Evolutionary conservation across 2,329 filamentous ascomycete species (phyloP), one percentile per base, ranked within the genome.

Genomic region (Penicillium freii): DNA sequence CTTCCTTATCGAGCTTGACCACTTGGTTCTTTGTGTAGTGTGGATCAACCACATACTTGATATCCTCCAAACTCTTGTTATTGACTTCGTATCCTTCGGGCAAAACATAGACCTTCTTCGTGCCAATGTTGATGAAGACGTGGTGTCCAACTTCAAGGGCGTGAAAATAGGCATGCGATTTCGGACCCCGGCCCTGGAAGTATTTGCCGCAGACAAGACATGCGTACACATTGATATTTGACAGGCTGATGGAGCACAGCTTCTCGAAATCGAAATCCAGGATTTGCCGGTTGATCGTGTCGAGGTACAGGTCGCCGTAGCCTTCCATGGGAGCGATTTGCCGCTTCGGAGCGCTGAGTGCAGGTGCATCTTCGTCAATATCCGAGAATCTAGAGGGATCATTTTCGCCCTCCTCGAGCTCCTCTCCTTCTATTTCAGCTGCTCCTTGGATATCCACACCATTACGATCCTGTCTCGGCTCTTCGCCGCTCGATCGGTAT

Each of bases 251-350:
- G 25, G 93, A 97, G 78, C 94, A 99, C 13, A 97, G 85, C 81
- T 99, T 99, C 74, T 99, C 94, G 73, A 99, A 99, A 76, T 99
- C 94, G 73, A 97, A 97, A 76, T 99, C 94, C 56, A 97, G 87
- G 46, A 96, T 87, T 70, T 88, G 86, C 69, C 94, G 90, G 75
- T 96, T 87, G 77, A 99, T 95, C 13, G 94, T 97, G 79, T 99
- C 94, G 66, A 99, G 89, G 74, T 99, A 99, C 29, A 99, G 86
- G 74, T 99, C 93, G 69, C 89, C 88, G 79, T 97, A 99, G 61
- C 93, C 93, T 72, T 89, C 89, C 34, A 90, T 85, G 17, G 93
- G 92, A 44, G 88, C 90, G 49, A 81, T 81, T 73, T 96, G 92
- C 63, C 91, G 86, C 62, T 76, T 70, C 42, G 78, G 74, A 13